Percentiles rank a stretch among this genome's conserved stretches.
phyloP scores from a whole-genome alignment of 306 rosid species.

The Luffa aegyptiaca region DNA sequence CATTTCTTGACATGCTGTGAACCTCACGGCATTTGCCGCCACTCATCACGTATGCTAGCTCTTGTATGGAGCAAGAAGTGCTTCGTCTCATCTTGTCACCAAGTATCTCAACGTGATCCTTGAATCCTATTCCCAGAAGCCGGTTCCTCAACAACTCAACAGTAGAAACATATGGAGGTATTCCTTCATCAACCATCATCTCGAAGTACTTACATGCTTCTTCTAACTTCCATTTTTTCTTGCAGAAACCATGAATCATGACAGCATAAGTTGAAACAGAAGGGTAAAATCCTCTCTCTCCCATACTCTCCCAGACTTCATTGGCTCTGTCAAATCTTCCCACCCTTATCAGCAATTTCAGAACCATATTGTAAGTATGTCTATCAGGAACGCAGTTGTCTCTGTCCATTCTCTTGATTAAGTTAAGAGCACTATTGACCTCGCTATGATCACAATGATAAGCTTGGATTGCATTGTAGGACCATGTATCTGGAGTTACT shows the following conservation, averaged over 20 bases:
- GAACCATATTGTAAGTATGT: conserved; percentile 71
- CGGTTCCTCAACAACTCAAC: conserved; percentile 55
- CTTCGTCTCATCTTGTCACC: conserved; percentile 62
- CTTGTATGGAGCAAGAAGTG: conserved; percentile 54
- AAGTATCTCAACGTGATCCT: conserved; percentile 49
- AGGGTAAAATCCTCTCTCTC: conserved; percentile 41
- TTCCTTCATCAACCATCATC: conserved; percentile 83
- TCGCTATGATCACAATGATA: conserved; percentile 77
- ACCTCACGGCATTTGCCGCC: conserved; percentile 29
- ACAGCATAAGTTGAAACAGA: conserved; percentile 76
- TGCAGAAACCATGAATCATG: conserved; percentile 69
- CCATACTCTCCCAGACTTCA: conserved; percentile 75
- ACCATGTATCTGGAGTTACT: conserved; percentile 61
- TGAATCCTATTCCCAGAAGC: conserved; percentile 47
- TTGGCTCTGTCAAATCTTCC: conserved; percentile 73
- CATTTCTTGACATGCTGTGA: conserved; percentile 18
- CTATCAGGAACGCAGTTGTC: conserved; percentile 48
- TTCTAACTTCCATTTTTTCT: conserved; percentile 70
- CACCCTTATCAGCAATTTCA: conserved; percentile 57
- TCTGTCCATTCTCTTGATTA: conserved; percentile 58
- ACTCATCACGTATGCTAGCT: conserved; percentile 41
- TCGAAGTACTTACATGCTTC: conserved; percentile 79
- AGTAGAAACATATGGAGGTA: conserved; percentile 68
- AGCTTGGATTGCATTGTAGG: conserved; percentile 74
- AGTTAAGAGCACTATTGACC: conserved; percentile 55